Evolutionary conservation across 2,329 filamentous ascomycete genomes (phyloP), one percentile per base, ranked within the genome.

Genomic region (Colletotrichum sp.): DNA sequence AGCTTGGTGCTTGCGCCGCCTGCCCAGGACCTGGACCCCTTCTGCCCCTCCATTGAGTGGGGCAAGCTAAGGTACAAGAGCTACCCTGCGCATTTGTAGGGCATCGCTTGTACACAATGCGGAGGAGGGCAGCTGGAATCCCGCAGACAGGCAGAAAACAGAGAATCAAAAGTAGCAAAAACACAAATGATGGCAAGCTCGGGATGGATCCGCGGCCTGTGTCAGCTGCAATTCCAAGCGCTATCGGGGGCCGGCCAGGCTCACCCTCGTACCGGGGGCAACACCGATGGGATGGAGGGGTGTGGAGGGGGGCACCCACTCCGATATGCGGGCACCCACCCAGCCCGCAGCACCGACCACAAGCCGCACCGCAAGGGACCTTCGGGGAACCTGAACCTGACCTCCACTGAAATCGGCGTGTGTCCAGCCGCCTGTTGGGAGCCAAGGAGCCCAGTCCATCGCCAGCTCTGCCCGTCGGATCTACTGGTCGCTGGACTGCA

Each of bases 11-110:
- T 70, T 55, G 58, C 61, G 66, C 33, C 57, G 55, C 63, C 66
- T 29, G 72, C 68, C 68, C 57, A 71, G 47, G 72, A 74, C 69
- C 72, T 74, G 62, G 72, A 70, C 57, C 62, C 68, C 54, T 62
- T 73, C 62, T 70, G 67, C 71, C 67, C 71, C 72, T 74, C 72
- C 62, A 70, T 54, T n/a, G 29, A 58, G 72, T 74, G 72, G 72
- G 68, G 72, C 63, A 72, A 57, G 9, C 5, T n/a, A 27, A 38
- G 36, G 62, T 31, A 59, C 54, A 27, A 74, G 62, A 67, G 68
- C 57, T 74, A 29, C 62, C 63, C 72, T 72, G 69, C 62, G 47
- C 57, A 62, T 74, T 51, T 13, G 31, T 55, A 58, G 43, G 47
- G 21, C 27, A 36, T 33, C 12, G 59, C 59, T 38, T 59, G 66